These are phyloP conservation scores for Neckera pumila DNA, from an alignment of 225 moss, liverwort and hornwort genomes.

Conservation along the genomic window DNA sequence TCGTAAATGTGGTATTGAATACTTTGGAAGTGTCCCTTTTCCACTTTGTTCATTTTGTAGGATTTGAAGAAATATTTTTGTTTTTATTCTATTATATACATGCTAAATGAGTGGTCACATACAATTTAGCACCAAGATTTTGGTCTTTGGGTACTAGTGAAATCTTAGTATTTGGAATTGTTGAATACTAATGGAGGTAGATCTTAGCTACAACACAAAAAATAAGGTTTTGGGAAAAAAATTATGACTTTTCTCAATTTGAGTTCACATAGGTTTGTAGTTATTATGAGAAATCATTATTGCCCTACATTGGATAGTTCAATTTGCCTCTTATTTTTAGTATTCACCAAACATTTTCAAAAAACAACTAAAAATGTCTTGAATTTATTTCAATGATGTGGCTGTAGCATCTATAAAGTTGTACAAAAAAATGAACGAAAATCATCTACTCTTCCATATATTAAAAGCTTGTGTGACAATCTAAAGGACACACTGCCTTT, in stretches of 20 bases:
- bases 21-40: background rate
- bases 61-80: background rate
- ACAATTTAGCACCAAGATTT: rapidly evolving
- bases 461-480: too few relatives aligned
- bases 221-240: background rate
- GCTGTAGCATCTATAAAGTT: too few relatives aligned
- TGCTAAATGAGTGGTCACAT: background rate
- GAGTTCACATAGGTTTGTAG: too few relatives aligned
- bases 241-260: background rate
- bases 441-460: too few relatives aligned
- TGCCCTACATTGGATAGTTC: rapidly evolving
- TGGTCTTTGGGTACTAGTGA: background rate
- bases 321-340: too few relatives aligned
- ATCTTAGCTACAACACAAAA: background rate
- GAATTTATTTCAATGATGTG: too few relatives aligned
- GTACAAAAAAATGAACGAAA: too few relatives aligned
- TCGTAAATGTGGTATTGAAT: rapidly evolving
- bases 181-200: background rate
- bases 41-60: background rate
- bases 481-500: too few relatives aligned
- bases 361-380: too few relatives aligned
- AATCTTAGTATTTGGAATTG: background rate
- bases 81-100: background rate
- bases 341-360: too few relatives aligned
- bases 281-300: too few relatives aligned